Conservation (phyloP, 2,329 filamentous ascomycete genomes). For the Penicillium hesseltinei region DNA sequence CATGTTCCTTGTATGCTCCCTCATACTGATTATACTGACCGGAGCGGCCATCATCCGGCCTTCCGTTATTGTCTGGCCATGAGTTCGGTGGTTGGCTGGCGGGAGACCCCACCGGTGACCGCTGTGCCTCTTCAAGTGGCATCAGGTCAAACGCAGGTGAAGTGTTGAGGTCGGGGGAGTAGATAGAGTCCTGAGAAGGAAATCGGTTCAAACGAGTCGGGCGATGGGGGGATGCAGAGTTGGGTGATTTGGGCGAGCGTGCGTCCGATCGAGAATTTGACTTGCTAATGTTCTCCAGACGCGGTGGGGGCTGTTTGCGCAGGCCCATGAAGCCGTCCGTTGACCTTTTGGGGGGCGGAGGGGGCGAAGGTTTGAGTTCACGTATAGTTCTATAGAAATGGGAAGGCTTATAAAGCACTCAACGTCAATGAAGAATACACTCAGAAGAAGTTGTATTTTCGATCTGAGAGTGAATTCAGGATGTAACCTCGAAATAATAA, state of each 20-base stretch:
- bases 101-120: slow-evolving; percentile 33
- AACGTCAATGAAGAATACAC: not conserved
- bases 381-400: not conserved
- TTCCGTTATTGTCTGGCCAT: slow-evolving; percentile 32
- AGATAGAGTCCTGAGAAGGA: slow-evolving; percentile 34
- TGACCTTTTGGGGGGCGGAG: not conserved
- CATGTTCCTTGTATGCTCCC: slow-evolving; percentile 8
- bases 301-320: slow-evolving; percentile 40
- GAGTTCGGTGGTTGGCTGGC: slow-evolving; percentile 29
- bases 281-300: slow-evolving; percentile 34
- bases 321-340: slow-evolving; percentile 37
- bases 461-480: not conserved
- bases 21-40: slow-evolving; percentile 7
- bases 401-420: not conserved
- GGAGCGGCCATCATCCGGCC: slow-evolving; percentile 13
- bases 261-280: slow-evolving; percentile 29
- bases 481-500: not conserved
- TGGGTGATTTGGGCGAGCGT: slow-evolving; percentile 36
- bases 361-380: not conserved
- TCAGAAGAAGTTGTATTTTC: not conserved
- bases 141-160: slow-evolving; percentile 40
- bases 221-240: slow-evolving; percentile 28
- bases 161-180: slow-evolving; percentile 39
- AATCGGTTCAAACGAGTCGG: slow-evolving; percentile 29
- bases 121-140: slow-evolving; percentile 39